A percentile compares a stretch with the other conserved stretches of the same genome.
Evolutionary conservation across 192 early-diverging fungal species (phyloP).

Genomic region (Allomyces macrogynus): DNA sequence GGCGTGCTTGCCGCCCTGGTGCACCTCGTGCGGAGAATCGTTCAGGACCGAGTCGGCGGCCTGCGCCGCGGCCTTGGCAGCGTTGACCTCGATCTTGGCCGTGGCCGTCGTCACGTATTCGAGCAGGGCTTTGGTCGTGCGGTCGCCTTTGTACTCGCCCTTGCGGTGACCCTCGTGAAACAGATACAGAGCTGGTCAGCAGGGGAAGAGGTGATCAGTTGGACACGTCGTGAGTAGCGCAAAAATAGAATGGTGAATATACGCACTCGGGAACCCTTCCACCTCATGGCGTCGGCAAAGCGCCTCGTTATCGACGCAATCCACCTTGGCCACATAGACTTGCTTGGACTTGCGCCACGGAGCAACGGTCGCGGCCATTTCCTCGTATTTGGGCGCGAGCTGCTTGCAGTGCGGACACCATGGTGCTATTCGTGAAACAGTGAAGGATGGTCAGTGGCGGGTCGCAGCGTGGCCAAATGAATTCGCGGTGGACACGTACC

Average conservation of each 20-base stretch:
- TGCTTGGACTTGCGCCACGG: neutral
- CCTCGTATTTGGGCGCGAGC: neutral
- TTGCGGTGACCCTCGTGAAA: neutral
- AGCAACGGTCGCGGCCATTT: neutral
- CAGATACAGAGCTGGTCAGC: neutral
- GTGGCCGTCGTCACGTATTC: neutral
- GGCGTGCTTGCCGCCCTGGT: neutral
- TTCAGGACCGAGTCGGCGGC: neutral
- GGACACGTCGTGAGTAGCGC: too few relatives aligned
- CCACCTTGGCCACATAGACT: neutral
- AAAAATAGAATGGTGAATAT: neutral
- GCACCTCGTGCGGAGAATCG: neutral
- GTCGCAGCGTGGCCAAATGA: too few relatives aligned
- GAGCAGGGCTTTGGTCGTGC: neutral
- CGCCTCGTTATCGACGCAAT: neutral
- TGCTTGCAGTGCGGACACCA: neutral
- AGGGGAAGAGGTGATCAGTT: neutral
- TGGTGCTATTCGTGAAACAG: too few relatives aligned
- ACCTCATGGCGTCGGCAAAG: neutral
- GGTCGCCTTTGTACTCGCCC: neutral
- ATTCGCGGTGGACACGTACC: too few relatives aligned
- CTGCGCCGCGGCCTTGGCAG: neutral
- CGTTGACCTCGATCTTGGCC: neutral
- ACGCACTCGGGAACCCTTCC: neutral
- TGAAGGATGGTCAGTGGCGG: too few relatives aligned